phyloP scores from a whole-genome alignment of 371 early-diverging fungal genomes.

The Lichtheimia ornata region DNA sequence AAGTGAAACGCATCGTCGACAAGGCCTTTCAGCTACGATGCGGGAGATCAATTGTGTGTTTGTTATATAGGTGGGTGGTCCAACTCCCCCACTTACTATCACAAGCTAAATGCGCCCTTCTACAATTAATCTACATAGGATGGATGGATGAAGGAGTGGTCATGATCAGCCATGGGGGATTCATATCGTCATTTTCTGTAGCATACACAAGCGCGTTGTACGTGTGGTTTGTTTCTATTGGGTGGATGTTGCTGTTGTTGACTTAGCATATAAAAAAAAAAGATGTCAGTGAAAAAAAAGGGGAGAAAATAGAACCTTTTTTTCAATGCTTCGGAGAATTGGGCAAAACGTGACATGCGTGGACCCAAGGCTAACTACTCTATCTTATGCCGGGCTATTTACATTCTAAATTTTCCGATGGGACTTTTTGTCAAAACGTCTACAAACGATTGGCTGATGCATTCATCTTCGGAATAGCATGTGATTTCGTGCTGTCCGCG shows the following conservation, averaged over 20 bases:
- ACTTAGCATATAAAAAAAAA: conserved; percentile 1
- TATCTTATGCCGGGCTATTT: conserved; percentile 13
- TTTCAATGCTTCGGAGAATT: background rate
- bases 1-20: conserved; percentile 71
- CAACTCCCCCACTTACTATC: conserved; percentile 32
- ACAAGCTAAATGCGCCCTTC: conserved; percentile 50
- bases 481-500: too few species aligned
- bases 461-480: too few species aligned
- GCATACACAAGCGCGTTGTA: conserved; percentile 10
- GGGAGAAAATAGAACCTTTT: conserved; percentile 1
- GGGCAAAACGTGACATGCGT: conserved; percentile 7
- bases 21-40: conserved; percentile 74
- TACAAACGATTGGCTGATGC: too few species aligned
- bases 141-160: too few species aligned
- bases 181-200: background rate
- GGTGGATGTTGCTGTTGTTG: conserved; percentile 3
- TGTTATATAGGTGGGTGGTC: too few species aligned
- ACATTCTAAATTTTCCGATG: too few species aligned
- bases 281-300: background rate
- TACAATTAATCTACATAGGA: conserved; percentile 52
- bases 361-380: background rate
- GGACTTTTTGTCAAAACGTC: too few species aligned
- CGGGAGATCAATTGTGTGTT: too few species aligned
- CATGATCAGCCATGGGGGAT: background rate
- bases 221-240: conserved; percentile 7